Percentiles rank a stretch among this genome's conserved stretches.
Evolutionary conservation across 176 grass and related monocot genomes (phyloP).

Genomic region (Miscanthus lutarioriparius): DNA sequence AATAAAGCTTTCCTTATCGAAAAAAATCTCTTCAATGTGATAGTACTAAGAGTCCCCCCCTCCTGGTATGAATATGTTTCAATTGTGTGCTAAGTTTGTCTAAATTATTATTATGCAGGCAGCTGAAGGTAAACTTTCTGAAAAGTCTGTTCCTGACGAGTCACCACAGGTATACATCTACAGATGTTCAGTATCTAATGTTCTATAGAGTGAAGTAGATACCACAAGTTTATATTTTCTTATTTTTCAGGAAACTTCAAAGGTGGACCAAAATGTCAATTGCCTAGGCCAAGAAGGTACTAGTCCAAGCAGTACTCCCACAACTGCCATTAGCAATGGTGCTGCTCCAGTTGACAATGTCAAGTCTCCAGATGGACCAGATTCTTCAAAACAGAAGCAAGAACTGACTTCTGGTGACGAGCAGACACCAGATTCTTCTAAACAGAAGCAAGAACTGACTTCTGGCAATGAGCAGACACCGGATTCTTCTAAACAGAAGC

Average conservation of each 20-base stretch:
- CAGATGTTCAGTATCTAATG: background rate
- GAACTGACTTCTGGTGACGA: background rate
- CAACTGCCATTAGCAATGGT: slow-evolving; percentile 41
- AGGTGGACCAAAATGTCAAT: slow-evolving; percentile 49
- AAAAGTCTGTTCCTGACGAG: slow-evolving; percentile 55
- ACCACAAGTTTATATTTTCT: slow-evolving; percentile 15
- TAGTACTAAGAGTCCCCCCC: too few relatives aligned
- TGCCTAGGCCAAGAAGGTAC: slow-evolving; percentile 55
- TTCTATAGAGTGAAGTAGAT: slow-evolving; percentile 5
- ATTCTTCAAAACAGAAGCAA: slow-evolving; percentile 8
- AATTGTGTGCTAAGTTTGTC: background rate
- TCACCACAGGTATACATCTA: slow-evolving; percentile 40
- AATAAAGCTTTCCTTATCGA: too few relatives aligned
- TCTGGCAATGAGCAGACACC: background rate
- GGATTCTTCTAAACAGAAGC: slow-evolving; percentile 63
- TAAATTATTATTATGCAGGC: slow-evolving; percentile 39
- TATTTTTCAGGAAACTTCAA: slow-evolving; percentile 50
- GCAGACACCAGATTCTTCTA: slow-evolving; percentile 1
- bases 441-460: background rate
- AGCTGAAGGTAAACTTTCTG: slow-evolving; percentile 51
- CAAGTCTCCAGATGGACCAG: slow-evolving; percentile 43
- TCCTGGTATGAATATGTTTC: too few relatives aligned
- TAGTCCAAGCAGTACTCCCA: slow-evolving; percentile 23
- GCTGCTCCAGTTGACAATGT: slow-evolving; percentile 35
- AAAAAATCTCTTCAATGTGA: too few relatives aligned